These are phyloP conservation scores for Leccinum fallax DNA, from an alignment of 1,284 basidiomycete genomes.

Conservation along the genomic window DNA sequence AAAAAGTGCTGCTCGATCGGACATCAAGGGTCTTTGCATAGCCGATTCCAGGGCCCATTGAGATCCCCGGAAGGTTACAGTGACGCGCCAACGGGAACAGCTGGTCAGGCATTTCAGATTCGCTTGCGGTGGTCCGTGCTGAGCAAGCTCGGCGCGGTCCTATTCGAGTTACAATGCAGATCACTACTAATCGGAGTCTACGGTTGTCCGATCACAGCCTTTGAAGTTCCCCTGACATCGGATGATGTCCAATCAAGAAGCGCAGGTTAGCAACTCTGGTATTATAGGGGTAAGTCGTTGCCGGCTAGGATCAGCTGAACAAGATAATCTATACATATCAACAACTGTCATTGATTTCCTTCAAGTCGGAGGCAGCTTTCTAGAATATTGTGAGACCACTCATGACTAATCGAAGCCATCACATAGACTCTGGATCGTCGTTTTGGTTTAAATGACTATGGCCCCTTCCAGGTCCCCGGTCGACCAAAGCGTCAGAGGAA, in stretches of 20 bases:
- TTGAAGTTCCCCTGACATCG: not conserved
- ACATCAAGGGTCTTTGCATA: not conserved
- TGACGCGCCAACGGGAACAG: not conserved
- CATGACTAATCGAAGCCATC: not conserved
- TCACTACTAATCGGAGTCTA: not conserved
- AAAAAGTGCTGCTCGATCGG: not conserved
- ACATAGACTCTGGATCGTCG: not conserved
- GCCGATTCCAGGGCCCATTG: not conserved
- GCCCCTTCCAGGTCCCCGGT: constrained; percentile 6
- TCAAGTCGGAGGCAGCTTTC: not conserved
- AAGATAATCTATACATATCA: constrained; percentile 1
- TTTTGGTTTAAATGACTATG: constrained; percentile 9
- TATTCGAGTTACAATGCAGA: not conserved
- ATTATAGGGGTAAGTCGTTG: not conserved
- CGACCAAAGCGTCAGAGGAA: constrained; percentile 5
- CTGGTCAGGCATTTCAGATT: not conserved
- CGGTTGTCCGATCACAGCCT: not conserved
- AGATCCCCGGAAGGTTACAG: constrained; percentile 2
- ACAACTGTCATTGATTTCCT: not conserved
- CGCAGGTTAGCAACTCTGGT: not conserved
- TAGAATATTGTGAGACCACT: not conserved
- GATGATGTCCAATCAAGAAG: not conserved
- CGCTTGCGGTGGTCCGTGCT: not conserved
- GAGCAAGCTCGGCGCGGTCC: not conserved
- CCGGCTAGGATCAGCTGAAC: not conserved